Percentiles rank a stretch among this genome's conserved stretches.
Evolutionary conservation across 495 filamentous ascomycete genomes (phyloP).

Genomic region (Hypoxylon cercidicola): DNA sequence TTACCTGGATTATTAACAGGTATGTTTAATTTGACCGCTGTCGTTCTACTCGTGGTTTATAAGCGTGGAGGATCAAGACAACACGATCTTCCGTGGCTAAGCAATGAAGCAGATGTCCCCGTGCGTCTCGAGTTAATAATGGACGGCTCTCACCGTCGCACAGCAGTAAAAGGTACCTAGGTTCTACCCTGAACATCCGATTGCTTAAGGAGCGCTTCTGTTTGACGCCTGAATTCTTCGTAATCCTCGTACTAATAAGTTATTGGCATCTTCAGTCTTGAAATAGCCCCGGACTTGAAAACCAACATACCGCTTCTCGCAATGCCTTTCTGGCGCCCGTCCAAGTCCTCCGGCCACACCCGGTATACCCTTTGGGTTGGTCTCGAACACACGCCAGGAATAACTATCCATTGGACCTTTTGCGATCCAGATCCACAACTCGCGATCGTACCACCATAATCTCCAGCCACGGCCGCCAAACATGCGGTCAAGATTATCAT

Average conservation of each 20-base stretch:
- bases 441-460: constrained; percentile 44
- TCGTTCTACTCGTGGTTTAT: no score
- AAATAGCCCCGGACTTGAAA: constrained; percentile 2
- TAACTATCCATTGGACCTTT: constrained; percentile 36
- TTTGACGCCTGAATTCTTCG: constrained; percentile 26
- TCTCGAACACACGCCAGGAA: constrained; percentile 38
- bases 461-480: constrained; percentile 35
- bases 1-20: no score
- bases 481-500: constrained; percentile 36
- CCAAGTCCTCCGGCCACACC: constrained; percentile 31
- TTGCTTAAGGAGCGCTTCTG: constrained; percentile 2
- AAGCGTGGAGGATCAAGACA: no score
- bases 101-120: no score
- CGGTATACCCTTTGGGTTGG: constrained; percentile 23
- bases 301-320: constrained; percentile 25
- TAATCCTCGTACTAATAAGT: constrained; percentile 14
- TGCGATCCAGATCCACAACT: constrained; percentile 38
- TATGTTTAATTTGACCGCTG: no score
- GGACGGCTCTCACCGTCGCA: no score
- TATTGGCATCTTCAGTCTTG: constrained; percentile 7
- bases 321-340: constrained; percentile 21
- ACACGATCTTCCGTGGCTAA: no score
- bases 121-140: no score
- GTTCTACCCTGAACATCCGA: background rate
- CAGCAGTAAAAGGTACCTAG: no score